phyloP scores from a whole-genome alignment of 345 rosid species.

The Camelina neglecta region DNA sequence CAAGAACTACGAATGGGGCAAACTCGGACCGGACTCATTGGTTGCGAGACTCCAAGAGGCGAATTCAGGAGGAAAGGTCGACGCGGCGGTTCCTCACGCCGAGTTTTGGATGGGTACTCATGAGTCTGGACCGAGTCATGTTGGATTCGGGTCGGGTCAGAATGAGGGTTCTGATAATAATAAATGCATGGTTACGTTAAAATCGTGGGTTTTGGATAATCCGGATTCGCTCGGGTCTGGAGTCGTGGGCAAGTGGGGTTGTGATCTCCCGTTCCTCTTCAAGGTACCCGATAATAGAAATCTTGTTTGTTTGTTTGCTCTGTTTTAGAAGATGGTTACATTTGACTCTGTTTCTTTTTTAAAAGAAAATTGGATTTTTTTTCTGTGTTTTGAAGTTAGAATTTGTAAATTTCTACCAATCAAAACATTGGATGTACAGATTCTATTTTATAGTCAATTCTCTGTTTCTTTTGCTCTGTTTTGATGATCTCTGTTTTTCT shows the following conservation, averaged over 20 bases:
- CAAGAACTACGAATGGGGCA: conserved; percentile 90
- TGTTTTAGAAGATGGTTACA: conserved; percentile 8
- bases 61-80: conserved; percentile 58
- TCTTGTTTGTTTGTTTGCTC: conserved; percentile 8
- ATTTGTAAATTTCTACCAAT: background rate
- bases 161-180: background rate
- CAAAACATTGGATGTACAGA: background rate
- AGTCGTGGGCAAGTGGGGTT: conserved; percentile 82
- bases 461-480: conserved; percentile 20
- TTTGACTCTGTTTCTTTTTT: conserved; percentile 20
- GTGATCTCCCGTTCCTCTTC: conserved; percentile 93
- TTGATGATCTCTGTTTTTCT: conserved; percentile 1
- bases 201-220: conserved; percentile 68
- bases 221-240: conserved; percentile 72
- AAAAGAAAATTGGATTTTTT: background rate
- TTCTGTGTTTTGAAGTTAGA: background rate
- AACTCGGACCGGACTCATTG: conserved; percentile 59
- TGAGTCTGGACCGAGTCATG: conserved; percentile 78
- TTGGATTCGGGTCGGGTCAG: conserved; percentile 47
- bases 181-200: conserved; percentile 48
- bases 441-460: conserved; percentile 4
- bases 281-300: conserved; percentile 55
- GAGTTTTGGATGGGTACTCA: conserved; percentile 85
- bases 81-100: conserved; percentile 58
- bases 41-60: conserved; percentile 66